Percentiles rank a stretch among this genome's conserved stretches.
phyloP scores from a whole-genome alignment of 2,329 filamentous ascomycete species.

The Aspergillus jensenii region DNA sequence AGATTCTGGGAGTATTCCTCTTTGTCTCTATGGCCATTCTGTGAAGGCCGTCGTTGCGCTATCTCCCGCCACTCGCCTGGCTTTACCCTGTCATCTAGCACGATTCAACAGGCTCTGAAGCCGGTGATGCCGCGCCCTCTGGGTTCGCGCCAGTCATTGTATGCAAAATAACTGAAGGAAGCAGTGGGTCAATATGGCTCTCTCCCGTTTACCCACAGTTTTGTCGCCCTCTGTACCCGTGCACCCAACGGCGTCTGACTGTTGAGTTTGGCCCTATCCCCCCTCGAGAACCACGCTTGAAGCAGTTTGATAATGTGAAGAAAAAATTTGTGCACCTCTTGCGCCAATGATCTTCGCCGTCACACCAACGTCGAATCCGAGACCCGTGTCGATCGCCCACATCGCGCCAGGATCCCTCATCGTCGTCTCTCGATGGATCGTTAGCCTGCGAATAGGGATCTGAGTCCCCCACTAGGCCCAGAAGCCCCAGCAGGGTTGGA shows the following conservation, averaged over 20 bases:
- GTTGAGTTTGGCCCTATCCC: not conserved
- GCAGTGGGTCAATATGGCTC: constrained; percentile 10
- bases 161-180: constrained; percentile 5
- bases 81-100: constrained; percentile 23
- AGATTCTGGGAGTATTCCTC: constrained; percentile 2
- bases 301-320: constrained; percentile 13
- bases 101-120: constrained; percentile 4
- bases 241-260: not conserved
- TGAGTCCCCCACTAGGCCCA: constrained; percentile 14
- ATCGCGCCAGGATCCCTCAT: constrained; percentile 24
- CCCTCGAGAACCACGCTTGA: not conserved
- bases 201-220: constrained; percentile 9
- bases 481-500: constrained; percentile 12
- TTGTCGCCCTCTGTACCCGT: not conserved
- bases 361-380: constrained; percentile 22
- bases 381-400: constrained; percentile 25
- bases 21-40: constrained; percentile 11
- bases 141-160: constrained; percentile 8
- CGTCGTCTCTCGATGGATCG: constrained; percentile 20
- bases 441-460: constrained; percentile 18
- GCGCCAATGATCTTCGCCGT: constrained; percentile 27
- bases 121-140: constrained; percentile 6
- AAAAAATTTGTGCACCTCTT: constrained; percentile 18
- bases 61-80: constrained; percentile 23
- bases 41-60: constrained; percentile 17